A percentile compares a stretch with the other conserved stretches of the same genome.
phyloP scores from a whole-genome alignment of 495 filamentous ascomycete species.

The Daldinia bambusicola region DNA sequence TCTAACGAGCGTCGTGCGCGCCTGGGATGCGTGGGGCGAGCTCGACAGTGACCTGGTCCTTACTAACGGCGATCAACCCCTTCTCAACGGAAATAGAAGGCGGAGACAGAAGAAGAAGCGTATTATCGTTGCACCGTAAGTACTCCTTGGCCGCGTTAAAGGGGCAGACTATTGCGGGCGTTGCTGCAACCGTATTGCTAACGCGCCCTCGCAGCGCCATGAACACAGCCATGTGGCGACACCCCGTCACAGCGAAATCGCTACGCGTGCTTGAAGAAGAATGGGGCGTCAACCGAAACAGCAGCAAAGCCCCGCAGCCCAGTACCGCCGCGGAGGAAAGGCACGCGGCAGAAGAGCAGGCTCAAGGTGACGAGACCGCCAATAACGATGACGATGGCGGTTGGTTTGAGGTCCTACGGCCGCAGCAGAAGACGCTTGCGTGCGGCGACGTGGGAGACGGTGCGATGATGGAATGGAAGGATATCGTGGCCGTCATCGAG shows the following conservation, averaged over 20 bases:
- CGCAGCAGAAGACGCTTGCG: slow-evolving; percentile 73
- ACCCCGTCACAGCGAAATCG: slow-evolving; percentile 81
- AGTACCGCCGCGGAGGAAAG: slow-evolving; percentile 46
- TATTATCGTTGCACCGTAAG: slow-evolving; percentile 67
- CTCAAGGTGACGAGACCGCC: slow-evolving; percentile 7
- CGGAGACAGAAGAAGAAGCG: slow-evolving; percentile 56
- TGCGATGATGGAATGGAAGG: slow-evolving; percentile 80
- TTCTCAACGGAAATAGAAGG: slow-evolving; percentile 9
- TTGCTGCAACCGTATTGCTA: too few relatives aligned
- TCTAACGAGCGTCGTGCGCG: slow-evolving; percentile 77
- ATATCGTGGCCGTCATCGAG: slow-evolving; percentile 73
- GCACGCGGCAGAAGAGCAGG: slow-evolving; percentile 66
- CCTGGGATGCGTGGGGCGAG: slow-evolving; percentile 81
- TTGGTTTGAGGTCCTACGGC: slow-evolving; percentile 80
- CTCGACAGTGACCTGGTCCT: slow-evolving; percentile 55
- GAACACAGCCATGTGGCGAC: slow-evolving; percentile 92
- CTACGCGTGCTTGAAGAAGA: slow-evolving; percentile 74
- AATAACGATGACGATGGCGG: slow-evolving; percentile 54
- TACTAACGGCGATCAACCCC: neutral
- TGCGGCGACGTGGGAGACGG: slow-evolving; percentile 84
- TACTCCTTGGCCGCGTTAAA: slow-evolving; percentile 26
- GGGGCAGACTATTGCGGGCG: too few relatives aligned
- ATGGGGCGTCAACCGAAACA: slow-evolving; percentile 64
- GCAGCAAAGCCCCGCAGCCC: slow-evolving; percentile 60
- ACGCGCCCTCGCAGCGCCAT: slow-evolving; percentile 65